Conservation (phyloP, 441 rosid species). For the Corymbia citriodora region DNA sequence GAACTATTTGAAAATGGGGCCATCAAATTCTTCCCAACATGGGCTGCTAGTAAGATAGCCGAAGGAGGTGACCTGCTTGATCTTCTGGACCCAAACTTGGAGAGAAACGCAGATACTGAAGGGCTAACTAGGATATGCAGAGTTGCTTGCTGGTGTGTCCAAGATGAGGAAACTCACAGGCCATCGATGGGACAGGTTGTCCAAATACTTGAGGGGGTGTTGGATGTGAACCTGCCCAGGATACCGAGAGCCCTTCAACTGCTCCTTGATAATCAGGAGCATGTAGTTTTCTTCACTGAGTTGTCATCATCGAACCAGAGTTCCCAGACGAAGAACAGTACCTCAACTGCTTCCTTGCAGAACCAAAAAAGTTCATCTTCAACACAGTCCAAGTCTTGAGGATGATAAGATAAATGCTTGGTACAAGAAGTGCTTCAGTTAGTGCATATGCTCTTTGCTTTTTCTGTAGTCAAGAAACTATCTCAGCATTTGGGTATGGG, state of each 20-base stretch:
- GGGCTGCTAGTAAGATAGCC: not conserved
- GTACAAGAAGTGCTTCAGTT: not conserved
- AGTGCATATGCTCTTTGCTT: not conserved
- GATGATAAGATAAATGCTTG: not conserved
- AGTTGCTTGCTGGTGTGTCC: constrained; percentile 1
- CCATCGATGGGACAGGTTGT: constrained; percentile 1
- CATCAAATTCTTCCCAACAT: not conserved
- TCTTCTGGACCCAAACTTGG: not conserved
- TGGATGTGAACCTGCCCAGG: not conserved
- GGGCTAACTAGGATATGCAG: not conserved
- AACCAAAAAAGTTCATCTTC: constrained; percentile 17
- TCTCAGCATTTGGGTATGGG: not conserved
- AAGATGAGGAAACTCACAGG: not conserved
- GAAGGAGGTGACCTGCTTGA: not conserved
- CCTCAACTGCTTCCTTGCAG: constrained; percentile 22
- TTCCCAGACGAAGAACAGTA: constrained; percentile 15
- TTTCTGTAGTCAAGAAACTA: constrained; percentile 1
- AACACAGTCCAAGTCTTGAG: not conserved
- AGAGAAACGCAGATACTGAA: not conserved
- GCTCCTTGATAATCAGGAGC: not conserved
- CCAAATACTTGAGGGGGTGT: not conserved
- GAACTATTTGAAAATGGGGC: not conserved
- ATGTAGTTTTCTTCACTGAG: constrained; percentile 54
- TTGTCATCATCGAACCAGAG: constrained; percentile 30
- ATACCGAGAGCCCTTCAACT: not conserved